phyloP scores from a whole-genome alignment of 768 basidiomycete species.

The Leccinum arenicola region DNA sequence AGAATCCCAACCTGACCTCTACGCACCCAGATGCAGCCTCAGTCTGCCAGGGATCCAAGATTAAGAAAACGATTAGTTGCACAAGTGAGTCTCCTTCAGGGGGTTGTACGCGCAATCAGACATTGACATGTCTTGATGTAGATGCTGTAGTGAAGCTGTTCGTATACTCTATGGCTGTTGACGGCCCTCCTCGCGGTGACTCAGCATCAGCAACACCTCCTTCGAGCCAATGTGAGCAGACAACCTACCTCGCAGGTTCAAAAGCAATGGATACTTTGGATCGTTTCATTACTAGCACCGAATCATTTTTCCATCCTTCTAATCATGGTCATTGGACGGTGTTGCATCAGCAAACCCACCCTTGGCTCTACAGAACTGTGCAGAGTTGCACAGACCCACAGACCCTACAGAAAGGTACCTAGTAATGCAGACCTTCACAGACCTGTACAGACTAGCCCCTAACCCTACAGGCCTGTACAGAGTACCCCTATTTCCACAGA shows the following conservation, averaged over 20 bases:
- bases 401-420: no score
- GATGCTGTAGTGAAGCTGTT: slow-evolving; percentile 81
- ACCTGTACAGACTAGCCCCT: no score
- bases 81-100: slow-evolving; percentile 40
- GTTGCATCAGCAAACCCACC: slow-evolving; percentile 1
- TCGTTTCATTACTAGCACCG: slow-evolving; percentile 85
- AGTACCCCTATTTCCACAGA: no score
- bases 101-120: background rate
- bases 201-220: slow-evolving; percentile 60
- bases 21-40: slow-evolving; percentile 65
- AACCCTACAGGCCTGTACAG: no score
- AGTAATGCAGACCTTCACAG: no score
- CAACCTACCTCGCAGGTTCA: slow-evolving; percentile 74
- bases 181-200: slow-evolving; percentile 57
- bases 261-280: slow-evolving; percentile 86
- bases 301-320: slow-evolving; percentile 94
- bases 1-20: slow-evolving; percentile 66
- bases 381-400: no score
- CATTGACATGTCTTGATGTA: slow-evolving; percentile 24
- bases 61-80: slow-evolving; percentile 69
- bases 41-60: slow-evolving; percentile 53
- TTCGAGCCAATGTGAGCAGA: slow-evolving; percentile 44
- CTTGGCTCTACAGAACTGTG: no score
- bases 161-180: slow-evolving; percentile 86
- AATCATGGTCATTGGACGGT: slow-evolving; percentile 84